Percentiles rank a stretch among this genome's conserved stretches.
phyloP scores from a whole-genome alignment of 2,329 filamentous ascomycete species.

The Trichoderma breve region DNA sequence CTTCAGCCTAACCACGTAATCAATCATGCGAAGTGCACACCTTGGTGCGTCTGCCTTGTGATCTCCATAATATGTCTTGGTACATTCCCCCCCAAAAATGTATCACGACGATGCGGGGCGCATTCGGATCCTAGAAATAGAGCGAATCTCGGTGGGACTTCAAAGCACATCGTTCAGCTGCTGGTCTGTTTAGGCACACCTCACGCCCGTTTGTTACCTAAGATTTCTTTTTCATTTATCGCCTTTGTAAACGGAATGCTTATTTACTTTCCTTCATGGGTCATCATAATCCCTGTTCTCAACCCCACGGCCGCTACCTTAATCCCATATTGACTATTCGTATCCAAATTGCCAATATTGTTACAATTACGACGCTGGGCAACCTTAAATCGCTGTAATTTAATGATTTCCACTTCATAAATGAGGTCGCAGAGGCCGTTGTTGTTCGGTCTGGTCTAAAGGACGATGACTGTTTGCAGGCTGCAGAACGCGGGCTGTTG shows the following conservation, averaged over 20 bases:
- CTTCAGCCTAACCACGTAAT: neutral
- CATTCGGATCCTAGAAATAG: neutral
- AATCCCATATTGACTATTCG: neutral
- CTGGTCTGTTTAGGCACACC: neutral
- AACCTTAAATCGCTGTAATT: neutral
- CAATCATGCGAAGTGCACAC: neutral
- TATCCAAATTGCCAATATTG: neutral
- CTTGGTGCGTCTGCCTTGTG: neutral
- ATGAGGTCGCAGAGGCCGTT: neutral
- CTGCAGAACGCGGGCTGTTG: neutral
- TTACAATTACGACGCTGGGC: neutral
- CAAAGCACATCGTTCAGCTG: neutral
- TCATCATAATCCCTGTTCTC: neutral
- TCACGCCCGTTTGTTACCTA: neutral
- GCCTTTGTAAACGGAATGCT: neutral
- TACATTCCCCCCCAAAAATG: neutral
- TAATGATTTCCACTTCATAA: neutral
- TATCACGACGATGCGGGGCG: neutral
- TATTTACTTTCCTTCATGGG: neutral
- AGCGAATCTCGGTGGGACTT: neutral
- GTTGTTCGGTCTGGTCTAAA: neutral
- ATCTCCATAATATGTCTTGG: neutral
- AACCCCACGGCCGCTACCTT: neutral
- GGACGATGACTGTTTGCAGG: neutral
- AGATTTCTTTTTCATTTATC: neutral